phyloP scores from a whole-genome alignment of 192 early-diverging fungal species.

The Backusella sp. region DNA sequence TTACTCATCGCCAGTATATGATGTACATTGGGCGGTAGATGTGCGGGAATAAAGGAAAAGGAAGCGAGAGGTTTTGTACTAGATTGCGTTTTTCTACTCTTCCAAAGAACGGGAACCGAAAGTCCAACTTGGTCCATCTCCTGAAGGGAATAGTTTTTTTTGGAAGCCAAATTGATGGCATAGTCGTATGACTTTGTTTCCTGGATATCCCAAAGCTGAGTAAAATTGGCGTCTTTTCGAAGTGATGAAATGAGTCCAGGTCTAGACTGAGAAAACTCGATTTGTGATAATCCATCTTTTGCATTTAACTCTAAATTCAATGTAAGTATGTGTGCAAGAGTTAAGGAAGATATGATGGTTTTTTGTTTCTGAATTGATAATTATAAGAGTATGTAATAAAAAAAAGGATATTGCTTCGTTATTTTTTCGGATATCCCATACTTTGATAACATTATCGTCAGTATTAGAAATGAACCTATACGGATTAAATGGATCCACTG shows the following conservation, averaged over 20 bases:
- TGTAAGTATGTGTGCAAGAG: conserved; percentile 6
- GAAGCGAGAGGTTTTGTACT: not conserved
- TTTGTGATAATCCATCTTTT: conserved; percentile 41
- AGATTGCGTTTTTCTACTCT: conserved; percentile 8
- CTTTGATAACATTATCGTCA: conserved; percentile 59
- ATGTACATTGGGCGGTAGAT: conserved; percentile 18
- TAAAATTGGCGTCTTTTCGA: conserved; percentile 49
- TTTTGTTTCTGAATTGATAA: not conserved
- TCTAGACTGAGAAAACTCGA: conserved; percentile 58
- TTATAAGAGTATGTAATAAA: not conserved
- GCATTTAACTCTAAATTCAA: conserved; percentile 1
- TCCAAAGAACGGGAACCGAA: conserved; percentile 41
- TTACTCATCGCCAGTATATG: conserved; percentile 50
- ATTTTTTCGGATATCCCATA: conserved; percentile 77
- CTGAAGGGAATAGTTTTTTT: not conserved
- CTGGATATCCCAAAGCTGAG: conserved; percentile 69
- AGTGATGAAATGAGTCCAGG: conserved; percentile 60
- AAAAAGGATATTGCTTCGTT: conserved; percentile 58
- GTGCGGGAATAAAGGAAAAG: conserved; percentile 5
- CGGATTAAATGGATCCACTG: conserved; percentile 65
- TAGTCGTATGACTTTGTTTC: conserved; percentile 37
- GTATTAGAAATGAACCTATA: conserved; percentile 71
- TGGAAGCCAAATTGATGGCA: not conserved
- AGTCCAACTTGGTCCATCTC: conserved; percentile 29
- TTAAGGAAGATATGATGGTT: not conserved